A percentile compares a stretch with the other conserved stretches of the same genome.
These are phyloP conservation scores for Penicillium freii DNA, from an alignment of 2,329 filamentous ascomycete genomes.

Conservation along the genomic window DNA sequence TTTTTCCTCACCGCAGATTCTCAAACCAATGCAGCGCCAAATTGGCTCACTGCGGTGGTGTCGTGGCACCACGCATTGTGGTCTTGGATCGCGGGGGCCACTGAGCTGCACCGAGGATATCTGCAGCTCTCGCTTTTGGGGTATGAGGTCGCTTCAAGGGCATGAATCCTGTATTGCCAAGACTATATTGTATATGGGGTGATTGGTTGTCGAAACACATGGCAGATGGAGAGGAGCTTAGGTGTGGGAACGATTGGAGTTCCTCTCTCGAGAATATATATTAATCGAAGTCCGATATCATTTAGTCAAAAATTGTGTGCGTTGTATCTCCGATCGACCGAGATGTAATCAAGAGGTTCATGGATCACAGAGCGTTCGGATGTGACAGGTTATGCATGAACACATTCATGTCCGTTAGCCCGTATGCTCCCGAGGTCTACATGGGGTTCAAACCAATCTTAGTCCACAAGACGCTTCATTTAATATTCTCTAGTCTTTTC, in stretches of 20 bases:
- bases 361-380: neutral
- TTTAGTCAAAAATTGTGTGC: neutral
- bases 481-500: slow-evolving; percentile 41
- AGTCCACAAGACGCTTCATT: slow-evolving; percentile 17
- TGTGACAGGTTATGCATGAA: neutral
- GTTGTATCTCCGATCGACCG: neutral
- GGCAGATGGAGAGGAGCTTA: slow-evolving; percentile 8
- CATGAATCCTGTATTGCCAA: slow-evolving; percentile 1
- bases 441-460: neutral
- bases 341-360: neutral
- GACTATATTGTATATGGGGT: neutral
- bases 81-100: slow-evolving; percentile 15
- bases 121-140: slow-evolving; percentile 23
- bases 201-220: slow-evolving; percentile 16
- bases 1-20: slow-evolving; percentile 23
- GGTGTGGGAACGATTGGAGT: neutral
- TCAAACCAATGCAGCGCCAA: slow-evolving; percentile 23
- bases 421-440: neutral
- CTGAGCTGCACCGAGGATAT: slow-evolving; percentile 17
- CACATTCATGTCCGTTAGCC: neutral
- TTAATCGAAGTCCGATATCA: neutral
- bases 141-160: neutral
- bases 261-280: neutral
- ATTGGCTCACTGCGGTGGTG: slow-evolving; percentile 31
- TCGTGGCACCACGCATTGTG: slow-evolving; percentile 36